Percentiles rank a stretch among this genome's conserved stretches.
Conservation (phyloP, 2,329 filamentous ascomycete genomes). For the Botrytis deweyae region DNA sequence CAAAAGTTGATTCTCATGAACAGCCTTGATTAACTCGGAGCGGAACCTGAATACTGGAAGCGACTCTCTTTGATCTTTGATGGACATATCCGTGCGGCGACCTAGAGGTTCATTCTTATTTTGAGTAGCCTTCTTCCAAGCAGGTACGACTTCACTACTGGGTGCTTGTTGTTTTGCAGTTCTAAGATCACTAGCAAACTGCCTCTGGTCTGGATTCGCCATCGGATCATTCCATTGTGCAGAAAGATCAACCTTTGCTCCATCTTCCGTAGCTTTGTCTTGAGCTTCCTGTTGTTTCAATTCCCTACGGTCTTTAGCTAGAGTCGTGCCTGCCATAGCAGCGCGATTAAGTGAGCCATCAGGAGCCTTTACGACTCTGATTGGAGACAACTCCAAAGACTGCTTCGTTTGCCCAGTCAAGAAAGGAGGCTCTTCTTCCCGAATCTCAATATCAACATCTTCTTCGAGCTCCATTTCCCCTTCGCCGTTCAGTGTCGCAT, state of each 20-base stretch:
- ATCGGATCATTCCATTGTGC: slow-evolving; percentile 98
- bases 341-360: slow-evolving; percentile 97
- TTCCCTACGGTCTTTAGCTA: slow-evolving; percentile 89
- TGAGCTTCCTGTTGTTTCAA: slow-evolving; percentile 84
- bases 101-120: slow-evolving; percentile 79
- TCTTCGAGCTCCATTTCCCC: slow-evolving; percentile 90
- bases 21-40: slow-evolving; percentile 81
- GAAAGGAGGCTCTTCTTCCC: slow-evolving; percentile 95
- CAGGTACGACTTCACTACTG: slow-evolving; percentile 68
- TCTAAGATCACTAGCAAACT: slow-evolving; percentile 86
- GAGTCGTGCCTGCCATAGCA: slow-evolving; percentile 85
- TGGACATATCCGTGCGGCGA: slow-evolving; percentile 84
- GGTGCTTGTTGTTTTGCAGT: slow-evolving; percentile 60
- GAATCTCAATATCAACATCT: slow-evolving; percentile 94
- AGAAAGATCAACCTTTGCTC: slow-evolving; percentile 75
- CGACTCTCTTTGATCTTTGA: slow-evolving; percentile 90
- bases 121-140: slow-evolving; percentile 86
- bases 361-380: slow-evolving; percentile 93
- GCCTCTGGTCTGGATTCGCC: slow-evolving; percentile 77
- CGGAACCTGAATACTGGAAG: slow-evolving; percentile 89
- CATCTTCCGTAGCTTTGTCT: slow-evolving; percentile 70
- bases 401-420: slow-evolving; percentile 94
- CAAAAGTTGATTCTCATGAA: slow-evolving; percentile 82
- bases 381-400: slow-evolving; percentile 90
- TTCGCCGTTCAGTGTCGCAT: slow-evolving; percentile 81